phyloP scores from a whole-genome alignment of 345 rosid genomes.

The Pistacia atlantica region DNA sequence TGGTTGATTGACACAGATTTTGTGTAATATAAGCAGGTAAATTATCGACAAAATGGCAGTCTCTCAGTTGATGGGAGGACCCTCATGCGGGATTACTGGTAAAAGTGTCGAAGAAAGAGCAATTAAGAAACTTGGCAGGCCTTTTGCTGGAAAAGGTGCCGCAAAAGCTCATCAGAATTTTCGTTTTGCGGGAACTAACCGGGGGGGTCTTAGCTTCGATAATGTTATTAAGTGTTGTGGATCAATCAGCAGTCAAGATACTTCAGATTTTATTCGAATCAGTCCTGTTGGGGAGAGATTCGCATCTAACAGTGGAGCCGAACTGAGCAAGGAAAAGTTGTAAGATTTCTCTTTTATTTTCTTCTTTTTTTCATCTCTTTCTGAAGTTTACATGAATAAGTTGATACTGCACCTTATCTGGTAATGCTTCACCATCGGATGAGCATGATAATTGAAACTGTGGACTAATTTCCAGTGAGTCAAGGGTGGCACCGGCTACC shows the following conservation, averaged over 20 bases:
- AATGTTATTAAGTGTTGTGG: conserved; percentile 29
- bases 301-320: conserved; percentile 17
- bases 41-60: conserved; percentile 18
- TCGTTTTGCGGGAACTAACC: conserved; percentile 5
- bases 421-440: background rate
- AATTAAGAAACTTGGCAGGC: conserved; percentile 9
- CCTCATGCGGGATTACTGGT: conserved; percentile 11
- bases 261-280: conserved; percentile 20
- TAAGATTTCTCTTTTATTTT: background rate
- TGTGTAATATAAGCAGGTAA: background rate
- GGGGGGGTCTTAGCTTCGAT: conserved; percentile 4
- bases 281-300: conserved; percentile 9
- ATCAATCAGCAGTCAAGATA: conserved; percentile 20
- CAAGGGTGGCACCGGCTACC: background rate
- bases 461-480: conserved; percentile 12
- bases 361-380: too few relatives aligned
- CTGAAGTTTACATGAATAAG: background rate
- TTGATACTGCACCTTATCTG: background rate
- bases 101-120: conserved; percentile 13
- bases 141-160: background rate
- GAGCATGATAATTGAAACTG: background rate
- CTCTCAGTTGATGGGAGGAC: conserved; percentile 17
- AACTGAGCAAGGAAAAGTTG: conserved; percentile 22
- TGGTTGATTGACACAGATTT: background rate
- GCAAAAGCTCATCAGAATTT: background rate